Evolutionary conservation across 2,329 filamentous ascomycete species (phyloP), one percentile per base, ranked within the genome.

Genomic region (Aspergillus flavus): DNA sequence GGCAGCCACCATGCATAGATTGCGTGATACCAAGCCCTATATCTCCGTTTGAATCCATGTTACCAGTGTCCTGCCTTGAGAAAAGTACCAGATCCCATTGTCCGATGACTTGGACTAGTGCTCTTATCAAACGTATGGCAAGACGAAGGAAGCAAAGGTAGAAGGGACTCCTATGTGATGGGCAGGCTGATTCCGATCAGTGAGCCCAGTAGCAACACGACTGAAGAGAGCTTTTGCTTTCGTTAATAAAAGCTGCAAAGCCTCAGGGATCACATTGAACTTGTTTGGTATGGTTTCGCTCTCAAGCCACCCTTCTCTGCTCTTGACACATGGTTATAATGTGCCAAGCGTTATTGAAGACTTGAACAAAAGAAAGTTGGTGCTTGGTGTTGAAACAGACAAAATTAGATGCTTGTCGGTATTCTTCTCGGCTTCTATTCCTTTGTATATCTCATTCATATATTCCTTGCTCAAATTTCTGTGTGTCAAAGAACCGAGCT

Each of bases 401-500:
- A 5, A 11, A 52, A n/a, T n/a, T 21, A 52, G 21, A 52, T 52
- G 48, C 21, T 32, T 26, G 19, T 39, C n/a, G 5, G 34, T 54
- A 19, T 59, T 34, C 57, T 61, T 58, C 28, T 41, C 6, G 16
- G 56, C 23, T 34, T 45, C n/a, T 55, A 55, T 39, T 39, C 45
- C 39, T n/a, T 23, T 23, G 19, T 30, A 9, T 58, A 72, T 61
- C 75, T 60, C 71, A 76, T 53, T 78, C 78, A 66, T 84, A 87
- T 23, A 87, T 76, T 0, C 90, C 90, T 58, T 83, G 79, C 67
- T 96, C 93, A 73, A 98, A 99, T 71, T 87, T 91, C 52, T 94
- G 92, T 6, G 83, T 83, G 71, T 96, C 88, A 76, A 91, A 98
- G 75, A 94, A 98, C 58, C 85, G 86, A 0, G 94, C 92, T n/a